Evolutionary conservation across 768 basidiomycete genomes (phyloP).

Genomic region (Sporobolomyces pararoseus): DNA sequence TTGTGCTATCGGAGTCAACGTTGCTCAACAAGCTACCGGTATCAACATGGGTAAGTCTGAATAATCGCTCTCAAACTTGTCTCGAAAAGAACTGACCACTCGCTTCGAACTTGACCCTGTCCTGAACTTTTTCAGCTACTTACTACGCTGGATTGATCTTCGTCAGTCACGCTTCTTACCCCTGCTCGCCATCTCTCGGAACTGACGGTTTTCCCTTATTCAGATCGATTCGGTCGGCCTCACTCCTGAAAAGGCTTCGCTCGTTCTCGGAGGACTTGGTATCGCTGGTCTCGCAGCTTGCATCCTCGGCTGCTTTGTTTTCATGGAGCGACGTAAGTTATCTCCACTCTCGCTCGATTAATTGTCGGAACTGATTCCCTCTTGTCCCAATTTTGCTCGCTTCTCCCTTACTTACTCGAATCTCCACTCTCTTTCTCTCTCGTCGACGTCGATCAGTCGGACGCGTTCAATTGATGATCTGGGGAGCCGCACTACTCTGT

Average conservation of each 20-base stretch:
- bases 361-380: too few relatives aligned
- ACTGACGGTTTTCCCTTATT: neutral
- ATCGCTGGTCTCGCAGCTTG: constrained; percentile 27
- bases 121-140: neutral
- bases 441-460: constrained; percentile 9
- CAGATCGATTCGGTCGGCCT: constrained; percentile 29
- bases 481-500: constrained; percentile 24
- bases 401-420: too few relatives aligned
- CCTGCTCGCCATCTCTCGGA: neutral
- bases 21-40: constrained; percentile 39
- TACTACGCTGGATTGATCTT: constrained; percentile 35
- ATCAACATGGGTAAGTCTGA: constrained; percentile 37
- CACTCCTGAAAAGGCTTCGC: constrained; percentile 20
- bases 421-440: neutral
- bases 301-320: constrained; percentile 39
- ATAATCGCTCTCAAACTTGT: too few relatives aligned
- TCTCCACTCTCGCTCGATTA: too few relatives aligned
- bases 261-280: constrained; percentile 39
- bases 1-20: constrained; percentile 40
- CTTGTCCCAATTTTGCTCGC: too few relatives aligned
- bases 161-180: neutral
- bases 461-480: constrained; percentile 37
- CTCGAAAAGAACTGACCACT: too few relatives aligned
- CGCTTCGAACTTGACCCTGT: neutral
- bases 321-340: constrained; percentile 32